Base-by-base conservation (phyloP, 202 grass and related monocot species). In the Cymbopogon flexuosus region DNA sequence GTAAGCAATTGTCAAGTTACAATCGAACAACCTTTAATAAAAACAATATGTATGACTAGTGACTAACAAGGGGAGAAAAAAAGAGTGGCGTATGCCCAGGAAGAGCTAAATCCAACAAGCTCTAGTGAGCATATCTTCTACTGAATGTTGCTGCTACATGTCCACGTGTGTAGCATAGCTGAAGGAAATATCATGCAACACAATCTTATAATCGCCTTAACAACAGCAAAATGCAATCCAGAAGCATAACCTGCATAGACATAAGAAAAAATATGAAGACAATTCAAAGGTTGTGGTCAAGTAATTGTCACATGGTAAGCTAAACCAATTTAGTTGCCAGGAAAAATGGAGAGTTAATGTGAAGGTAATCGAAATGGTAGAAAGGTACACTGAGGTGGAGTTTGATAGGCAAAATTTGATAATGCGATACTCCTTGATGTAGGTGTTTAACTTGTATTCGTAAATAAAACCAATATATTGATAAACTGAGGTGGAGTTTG, bases 161-260 rank as follows among this genome's bases (percentile, higher is more conserved):
- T 46, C 8, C 29, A 27, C 1, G 5, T 41, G 22, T 65, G 56
- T 57, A 77, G 70, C 84, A 65, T 41, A 51, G 40, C 12, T 15
- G 41, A 79, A 51, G 69, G 62, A 76, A 70, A 68, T 74, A 54
- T 70, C 54, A 22, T 83, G 79, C 73, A 11, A 52, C 59, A 42
- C 47, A 42, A 81, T 80, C n/a, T 86, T 75, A 73, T 59, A 39
- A 60, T 37, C 46, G 43, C 33, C 24, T 42, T 19, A 73, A 40
- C 19, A 71, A 70, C n/a, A 65, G 18, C 33, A 78, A 73, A n/a
- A 40, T 61, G 43, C 47, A 79, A 89, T 73, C 83, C 41, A 13
- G 40, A 49, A 51, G 36, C 52, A 62, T 10, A 70, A 79, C 41
- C 88, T 86, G 88, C 88, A 65, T 36, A 66, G 49, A 63, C 52